Evolutionary conservation across 139 green algal genomes (phyloP), one percentile per base, ranked within the genome.

Genomic region (Cymbomonas tetramitiformis): DNA sequence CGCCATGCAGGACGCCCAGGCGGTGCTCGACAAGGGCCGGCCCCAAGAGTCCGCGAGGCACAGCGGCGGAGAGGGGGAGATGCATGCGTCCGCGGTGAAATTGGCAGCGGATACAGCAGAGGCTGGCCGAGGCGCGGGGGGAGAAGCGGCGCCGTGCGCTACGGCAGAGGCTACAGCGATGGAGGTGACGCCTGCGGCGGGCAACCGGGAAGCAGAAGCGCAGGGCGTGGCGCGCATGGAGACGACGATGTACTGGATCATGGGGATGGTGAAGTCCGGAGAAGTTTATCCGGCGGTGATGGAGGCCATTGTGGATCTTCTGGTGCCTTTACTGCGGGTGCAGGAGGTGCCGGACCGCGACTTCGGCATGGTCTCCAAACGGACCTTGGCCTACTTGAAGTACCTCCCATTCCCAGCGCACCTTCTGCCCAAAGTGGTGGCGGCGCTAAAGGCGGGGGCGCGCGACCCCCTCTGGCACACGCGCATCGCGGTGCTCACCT

Each of bases 261-360:
- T 44, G 15, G 15, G 15, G 15, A 19, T 15, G 36, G 36, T 44
- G 15, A 44, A 44, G 36, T 19, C 15, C 36, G 36, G 36, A 44
- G 36, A n/a, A n/a, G n/a, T n/a, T n/a, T n/a, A 44, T 15, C 15
- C 36, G 36, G 36, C 36, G 15, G 15, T 44, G 15, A 15, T 44
- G 15, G 15, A 19, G 15, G 15, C 36, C 36, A 44, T 51, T 82
- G 24, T 46, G 33, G 12, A 46, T n/a, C n/a, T 87, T 55, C 71
- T 93, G 60, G 71, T 71, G 12, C 59, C 65, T 26, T 55, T 92
- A 43, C 69, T 93, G 28, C 50, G 21, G 36, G 24, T 62, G 32
- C 78, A 87, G 72, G 79, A 87, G 49, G 46, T 87, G 3, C 66
- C 78, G 30, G 76, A 78, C n/a, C 75, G 69, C 0, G 56, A 82